Conservation (phyloP, 176 grass and related monocot species). For the Leersia perrieri region DNA sequence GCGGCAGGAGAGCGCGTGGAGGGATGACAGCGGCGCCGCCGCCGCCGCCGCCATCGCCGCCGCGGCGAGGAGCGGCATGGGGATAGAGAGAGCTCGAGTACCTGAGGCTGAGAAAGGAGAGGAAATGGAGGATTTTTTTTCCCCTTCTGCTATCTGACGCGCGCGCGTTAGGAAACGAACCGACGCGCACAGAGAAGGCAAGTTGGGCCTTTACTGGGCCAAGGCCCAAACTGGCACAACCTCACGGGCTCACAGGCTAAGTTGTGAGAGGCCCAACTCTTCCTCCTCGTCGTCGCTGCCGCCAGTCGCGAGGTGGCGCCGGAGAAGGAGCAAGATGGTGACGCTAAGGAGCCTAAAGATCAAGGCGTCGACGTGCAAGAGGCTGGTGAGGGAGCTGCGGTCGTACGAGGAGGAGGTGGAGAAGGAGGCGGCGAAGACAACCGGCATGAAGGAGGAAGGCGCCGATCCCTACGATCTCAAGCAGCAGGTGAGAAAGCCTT, state of each 20-base stretch:
- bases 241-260: too few species aligned
- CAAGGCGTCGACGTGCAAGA: constrained; percentile 77
- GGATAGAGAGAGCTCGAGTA: not conserved
- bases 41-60: too few species aligned
- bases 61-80: constrained; percentile 19
- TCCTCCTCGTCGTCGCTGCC: too few species aligned
- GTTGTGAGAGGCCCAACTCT: too few species aligned
- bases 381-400: constrained; percentile 73
- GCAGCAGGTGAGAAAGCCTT: constrained; percentile 54
- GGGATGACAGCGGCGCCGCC: constrained; percentile 18
- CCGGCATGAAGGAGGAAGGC: constrained; percentile 79
- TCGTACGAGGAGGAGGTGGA: constrained; percentile 82
- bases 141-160: not conserved
- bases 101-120: not conserved
- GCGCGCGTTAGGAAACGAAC: not conserved
- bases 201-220: not conserved
- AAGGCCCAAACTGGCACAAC: too few species aligned
- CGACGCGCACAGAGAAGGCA: not conserved
- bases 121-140: not conserved
- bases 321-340: constrained; percentile 53
- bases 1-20: constrained; percentile 13
- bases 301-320: not conserved
- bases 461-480: constrained; percentile 83
- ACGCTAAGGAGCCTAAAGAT: constrained; percentile 72
- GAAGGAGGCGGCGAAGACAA: constrained; percentile 72